These are phyloP conservation scores for Pichia cabralensis DNA, from an alignment of 805 yeast species.

Conservation along the genomic window DNA sequence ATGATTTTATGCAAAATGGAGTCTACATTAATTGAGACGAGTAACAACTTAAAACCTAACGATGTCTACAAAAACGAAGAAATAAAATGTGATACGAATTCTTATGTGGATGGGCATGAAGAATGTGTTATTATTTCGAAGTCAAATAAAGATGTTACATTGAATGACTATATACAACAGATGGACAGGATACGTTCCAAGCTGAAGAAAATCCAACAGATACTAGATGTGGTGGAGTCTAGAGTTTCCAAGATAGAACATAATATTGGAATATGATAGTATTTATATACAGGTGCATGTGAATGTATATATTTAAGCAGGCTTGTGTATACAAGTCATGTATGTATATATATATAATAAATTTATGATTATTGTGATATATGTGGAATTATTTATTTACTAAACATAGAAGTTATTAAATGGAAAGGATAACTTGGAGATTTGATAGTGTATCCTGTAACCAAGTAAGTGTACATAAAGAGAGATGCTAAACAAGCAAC, in stretches of 20 bases:
- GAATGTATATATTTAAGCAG: too few species aligned
- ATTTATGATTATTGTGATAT: not conserved
- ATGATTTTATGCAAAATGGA: slow-evolving; percentile 36
- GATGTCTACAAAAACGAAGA: not conserved
- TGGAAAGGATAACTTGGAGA: slow-evolving; percentile 68
- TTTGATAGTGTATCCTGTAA: slow-evolving; percentile 61
- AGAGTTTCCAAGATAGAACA: slow-evolving; percentile 23
- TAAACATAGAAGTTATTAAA: slow-evolving; percentile 22
- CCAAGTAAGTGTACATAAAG: slow-evolving; percentile 50
- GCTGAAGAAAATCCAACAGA: slow-evolving; percentile 16
- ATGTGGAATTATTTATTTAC: not conserved
- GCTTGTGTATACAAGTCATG: too few species aligned
- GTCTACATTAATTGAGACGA: slow-evolving; percentile 20
- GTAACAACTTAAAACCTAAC: slow-evolving; percentile 7
- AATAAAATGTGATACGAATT: not conserved
- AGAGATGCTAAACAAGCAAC: slow-evolving; percentile 37
- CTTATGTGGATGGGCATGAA: not conserved
- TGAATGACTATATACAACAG: slow-evolving; percentile 17
- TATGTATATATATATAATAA: not conserved
- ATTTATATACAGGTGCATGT: too few species aligned
- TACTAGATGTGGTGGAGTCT: slow-evolving; percentile 29
- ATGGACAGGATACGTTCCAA: slow-evolving; percentile 17
- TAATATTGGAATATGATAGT: not conserved
- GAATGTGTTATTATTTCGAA: not conserved
- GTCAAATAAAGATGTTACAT: slow-evolving; percentile 4